Base-by-base conservation (phyloP, 148 eudicot species). In the Silene latifolia region DNA sequence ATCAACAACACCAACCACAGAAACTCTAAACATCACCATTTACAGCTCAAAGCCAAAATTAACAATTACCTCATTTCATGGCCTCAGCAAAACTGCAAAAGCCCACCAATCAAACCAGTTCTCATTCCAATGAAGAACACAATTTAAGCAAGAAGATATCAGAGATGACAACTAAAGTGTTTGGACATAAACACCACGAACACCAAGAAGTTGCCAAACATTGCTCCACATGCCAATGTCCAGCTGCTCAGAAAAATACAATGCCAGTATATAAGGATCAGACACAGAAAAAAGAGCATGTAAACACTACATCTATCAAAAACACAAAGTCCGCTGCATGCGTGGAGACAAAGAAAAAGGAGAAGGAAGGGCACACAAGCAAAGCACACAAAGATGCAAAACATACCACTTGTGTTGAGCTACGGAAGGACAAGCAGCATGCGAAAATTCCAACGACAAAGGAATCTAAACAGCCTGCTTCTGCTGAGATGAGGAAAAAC, bases 31-130 rank as follows among this genome's bases (percentile, higher is more conserved):
- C 8, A 51, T 71, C 25, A 4, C 25, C 72, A 24, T 14, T 0
- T 20, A 2, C 4, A 69, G 66, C 19, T 20, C 56, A 68, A 68
- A 73, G 61, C 23, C 27, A n/a, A 56, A 4, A 72, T 10, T 23
- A 18, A 35, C 24, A 44, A 72, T 35, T 67, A 44, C 53, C 10
- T 15, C 20, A 51, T 24, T 15, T 66, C 74, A 87, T 87, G 88
- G 86, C 83, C 53, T 77, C 85, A 60, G 19, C 58, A 62, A 83
- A 85, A 60, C 58, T 68, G 24, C 83, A 85, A 29, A 87, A 83
- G 72, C 82, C 85, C 42, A 32, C 72, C 51, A 47, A 53, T 19
- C 78, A 78, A 63, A 51, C 71, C 32, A 44, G 76, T 70, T 42
- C 48, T 9, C 63, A 44, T 7, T 75, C 63, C 51, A 57, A 78